phyloP scores from a whole-genome alignment of 2,329 filamentous ascomycete species.

The Graphilbum fragrans region DNA sequence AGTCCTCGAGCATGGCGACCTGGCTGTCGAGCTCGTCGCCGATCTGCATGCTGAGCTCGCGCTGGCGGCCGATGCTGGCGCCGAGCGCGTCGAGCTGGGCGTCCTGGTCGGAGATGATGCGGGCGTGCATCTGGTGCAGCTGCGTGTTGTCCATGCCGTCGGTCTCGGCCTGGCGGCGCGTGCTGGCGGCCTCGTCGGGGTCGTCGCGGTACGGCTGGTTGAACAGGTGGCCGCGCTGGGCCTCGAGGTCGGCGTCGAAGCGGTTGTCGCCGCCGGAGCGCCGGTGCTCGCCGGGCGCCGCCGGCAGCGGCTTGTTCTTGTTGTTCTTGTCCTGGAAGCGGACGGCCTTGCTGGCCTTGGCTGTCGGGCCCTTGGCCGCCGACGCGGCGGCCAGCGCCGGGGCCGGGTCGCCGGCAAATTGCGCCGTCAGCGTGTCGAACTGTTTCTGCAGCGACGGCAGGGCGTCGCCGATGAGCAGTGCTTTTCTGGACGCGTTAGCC shows the following conservation, averaged over 20 bases:
- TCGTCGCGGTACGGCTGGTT: conserved; percentile 57
- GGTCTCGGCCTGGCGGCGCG: conserved; percentile 32
- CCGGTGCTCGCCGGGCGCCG: conserved; percentile 34
- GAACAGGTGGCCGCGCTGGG: conserved; percentile 22
- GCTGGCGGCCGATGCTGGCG: conserved; percentile 75
- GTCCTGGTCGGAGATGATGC: conserved; percentile 79
- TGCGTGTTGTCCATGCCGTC: conserved; percentile 61
- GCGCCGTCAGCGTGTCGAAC: conserved; percentile 61
- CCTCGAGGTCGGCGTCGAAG: conserved; percentile 31
- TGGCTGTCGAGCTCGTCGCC: conserved; percentile 92
- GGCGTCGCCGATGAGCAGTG: conserved; percentile 45
- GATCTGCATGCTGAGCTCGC: conserved; percentile 90
- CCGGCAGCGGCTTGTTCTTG: conserved; percentile 46
- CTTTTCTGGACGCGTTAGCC: conserved; percentile 23
- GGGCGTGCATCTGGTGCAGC: conserved; percentile 73
- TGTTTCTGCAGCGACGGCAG: conserved; percentile 60
- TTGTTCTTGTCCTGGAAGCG: conserved; percentile 64
- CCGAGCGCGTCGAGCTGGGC: conserved; percentile 82
- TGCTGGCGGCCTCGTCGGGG: conserved; percentile 36
- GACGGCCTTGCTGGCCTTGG: conserved; percentile 17
- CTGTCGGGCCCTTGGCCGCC: conserved; percentile 12
- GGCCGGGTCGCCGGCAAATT: conserved; percentile 61
- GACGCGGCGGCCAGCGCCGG: conserved; percentile 21
- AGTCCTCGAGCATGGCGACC: conserved; percentile 77
- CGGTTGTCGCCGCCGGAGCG: conserved; percentile 20